Base-by-base conservation (phyloP, 2,329 filamentous ascomycete species). In the Colletotrichum sansevieriae region DNA sequence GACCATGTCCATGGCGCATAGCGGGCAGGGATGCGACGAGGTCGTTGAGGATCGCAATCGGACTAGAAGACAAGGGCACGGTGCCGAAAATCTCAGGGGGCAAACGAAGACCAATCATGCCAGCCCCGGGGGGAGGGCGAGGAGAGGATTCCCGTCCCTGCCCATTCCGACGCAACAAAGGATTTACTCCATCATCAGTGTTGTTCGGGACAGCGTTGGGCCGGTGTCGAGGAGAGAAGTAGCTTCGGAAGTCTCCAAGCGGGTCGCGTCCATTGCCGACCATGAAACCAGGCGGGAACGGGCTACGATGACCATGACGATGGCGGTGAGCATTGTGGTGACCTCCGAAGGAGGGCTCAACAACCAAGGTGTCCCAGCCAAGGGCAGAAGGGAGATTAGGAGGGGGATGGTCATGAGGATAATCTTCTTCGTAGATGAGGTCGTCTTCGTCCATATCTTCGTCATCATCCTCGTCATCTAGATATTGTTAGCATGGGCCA, bases 111-210 rank as follows among this genome's bases (percentile, higher is more conserved):
- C 89, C 88, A 62, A 92, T 81, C 55, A 87, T 82, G 59, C 83
- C 83, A n/a, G 83, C 79, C 35, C 86, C 76, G 41, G 83, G 80
- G 44, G 80, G 78, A 51, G 82, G 80, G 55, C 87, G 86, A 59
- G 86, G 83, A 9, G 83, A 75, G 39, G 75, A 75, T 18, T 89
- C 85, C 64, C 82, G 81, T 25, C 76, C 78, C 29, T 79, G 74
- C 22, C 82, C 80, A 55, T 76, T 79, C 52, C 93, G 91, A 72
- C 94, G 91, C 62, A 98, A 88, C 12, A 98, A 84, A 49, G 95
- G 95, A 75, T 98, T 98, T 22, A 90, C 85, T 3, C 94, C 94
- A 76, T 98, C 95, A 72, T 97, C 94, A 39, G 87, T 85, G 33
- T 84, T 84, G 65, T 87, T 85, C 60, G 87, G 81, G 37, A 86